Base-by-base conservation (phyloP, 1,284 basidiomycete species). In the Trametes pubescens region DNA sequence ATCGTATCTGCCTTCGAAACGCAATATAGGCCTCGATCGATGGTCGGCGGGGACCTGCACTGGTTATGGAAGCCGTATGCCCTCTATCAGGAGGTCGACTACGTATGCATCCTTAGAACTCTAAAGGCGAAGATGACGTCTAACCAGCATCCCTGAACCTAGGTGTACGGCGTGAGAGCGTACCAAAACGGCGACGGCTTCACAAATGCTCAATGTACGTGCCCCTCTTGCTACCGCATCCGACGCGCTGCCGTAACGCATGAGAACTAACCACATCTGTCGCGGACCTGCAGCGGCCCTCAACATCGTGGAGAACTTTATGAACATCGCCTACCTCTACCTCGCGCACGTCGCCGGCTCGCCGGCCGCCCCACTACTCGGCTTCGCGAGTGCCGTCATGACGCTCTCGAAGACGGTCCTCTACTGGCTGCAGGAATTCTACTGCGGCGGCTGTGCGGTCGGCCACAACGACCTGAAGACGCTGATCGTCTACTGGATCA, bases 51-150 rank as follows among this genome's bases (percentile, higher is more conserved):
- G 1, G 92, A 95, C 77, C 80, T 95, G 44, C 89, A 93, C 69
- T 95, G 92, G 93, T 85, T 96, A 53, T 96, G 94, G 94, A 81
- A 85, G 66, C 93, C 93, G 1, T 95, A 95, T 74, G 84, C 80
- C 60, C 72, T 92, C 34, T 94, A 95, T 76, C 89, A 91, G 69
- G 80, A 90, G 49, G 80, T 96, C 57, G 91, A 93, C 73, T 80
- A 82, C 64, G 86, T 87, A 65, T 64, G 80, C 78, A 35, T 18
- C 38, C 22, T 32, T 35, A 9, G 1, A 46, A 60, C 55, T 46
- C 21, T 48, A 51, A n/a, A 29, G 10, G 4, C 21, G n/a, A 60
- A 44, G 56, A 67, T 53, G 57, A 51, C 26, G 10, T 43, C 40
- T 61, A 46, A 63, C 35, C 37, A 22, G 21, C 38, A 55, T n/a